These are phyloP conservation scores for Biscogniauxia sp. DNA, from an alignment of 2,329 filamentous ascomycete genomes.

Conservation along the genomic window DNA sequence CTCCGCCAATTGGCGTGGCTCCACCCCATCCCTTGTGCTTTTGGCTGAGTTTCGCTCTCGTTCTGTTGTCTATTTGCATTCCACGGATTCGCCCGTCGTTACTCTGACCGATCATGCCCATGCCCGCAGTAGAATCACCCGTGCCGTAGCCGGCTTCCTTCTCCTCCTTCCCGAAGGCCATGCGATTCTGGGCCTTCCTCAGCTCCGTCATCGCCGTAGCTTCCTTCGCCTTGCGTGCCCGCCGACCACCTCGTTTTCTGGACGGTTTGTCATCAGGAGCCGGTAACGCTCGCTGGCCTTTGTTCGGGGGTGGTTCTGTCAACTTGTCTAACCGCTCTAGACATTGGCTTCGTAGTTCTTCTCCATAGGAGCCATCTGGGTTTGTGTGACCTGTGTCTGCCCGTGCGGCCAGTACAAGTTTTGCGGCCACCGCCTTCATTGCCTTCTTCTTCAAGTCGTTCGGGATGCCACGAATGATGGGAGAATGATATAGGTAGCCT, in stretches of 20 bases:
- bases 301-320: constrained; percentile 86
- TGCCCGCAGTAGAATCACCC: constrained; percentile 78
- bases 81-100: constrained; percentile 87
- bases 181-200: constrained; percentile 91
- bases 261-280: constrained; percentile 94
- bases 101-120: constrained; percentile 92
- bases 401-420: constrained; percentile 88
- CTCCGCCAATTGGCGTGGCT: constrained; percentile 61
- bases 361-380: constrained; percentile 77
- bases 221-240: constrained; percentile 93
- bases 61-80: constrained; percentile 88
- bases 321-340: constrained; percentile 87
- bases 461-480: constrained; percentile 81
- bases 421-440: constrained; percentile 90
- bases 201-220: constrained; percentile 96
- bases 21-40: constrained; percentile 96
- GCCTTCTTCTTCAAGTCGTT: constrained; percentile 88
- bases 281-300: constrained; percentile 80
- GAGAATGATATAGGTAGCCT: constrained; percentile 89
- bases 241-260: constrained; percentile 84
- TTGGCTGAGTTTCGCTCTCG: constrained; percentile 86
- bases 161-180: constrained; percentile 95
- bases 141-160: constrained; percentile 87
- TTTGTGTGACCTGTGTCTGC: constrained; percentile 83
- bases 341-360: constrained; percentile 78